A percentile compares a stretch with the other conserved stretches of the same genome.
phyloP scores from a whole-genome alignment of 2,329 filamentous ascomycete genomes.

The Phialocephala subalpina region DNA sequence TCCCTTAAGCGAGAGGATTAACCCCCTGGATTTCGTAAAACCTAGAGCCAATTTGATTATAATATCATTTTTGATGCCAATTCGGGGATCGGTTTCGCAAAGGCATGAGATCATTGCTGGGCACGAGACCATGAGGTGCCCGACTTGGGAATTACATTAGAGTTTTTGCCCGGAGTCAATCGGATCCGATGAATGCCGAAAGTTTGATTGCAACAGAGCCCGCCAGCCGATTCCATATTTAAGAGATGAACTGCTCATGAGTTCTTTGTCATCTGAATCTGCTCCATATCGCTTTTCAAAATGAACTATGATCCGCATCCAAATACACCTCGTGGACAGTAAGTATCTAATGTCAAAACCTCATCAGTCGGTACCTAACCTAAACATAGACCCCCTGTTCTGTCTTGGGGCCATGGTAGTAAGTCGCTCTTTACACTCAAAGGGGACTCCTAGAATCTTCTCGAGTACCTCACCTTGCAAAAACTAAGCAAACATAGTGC shows the following conservation, averaged over 20 bases:
- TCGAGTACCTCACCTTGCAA: not conserved
- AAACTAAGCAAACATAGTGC: not conserved
- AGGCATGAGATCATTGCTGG: too few species aligned
- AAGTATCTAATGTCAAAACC: not conserved
- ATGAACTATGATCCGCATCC: conserved; percentile 21
- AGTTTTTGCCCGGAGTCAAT: too few species aligned
- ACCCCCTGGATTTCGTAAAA: not conserved
- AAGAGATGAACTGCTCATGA: too few species aligned
- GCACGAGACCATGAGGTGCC: too few species aligned
- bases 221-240: too few species aligned
- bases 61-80: not conserved
- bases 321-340: conserved; percentile 12
- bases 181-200: too few species aligned
- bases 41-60: not conserved
- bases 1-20: conserved; percentile 13
- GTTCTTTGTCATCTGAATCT: not conserved
- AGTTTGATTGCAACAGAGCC: too few species aligned
- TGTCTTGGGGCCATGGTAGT: conserved; percentile 15
- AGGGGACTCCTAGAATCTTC: too few species aligned
- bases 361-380: not conserved
- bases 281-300: not conserved
- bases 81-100: too few species aligned
- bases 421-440: not conserved
- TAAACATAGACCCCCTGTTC: conserved; percentile 7
- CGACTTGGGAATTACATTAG: too few species aligned